Conservation (phyloP, 2,329 filamentous ascomycete genomes). For the Diaporthe sp. region DNA sequence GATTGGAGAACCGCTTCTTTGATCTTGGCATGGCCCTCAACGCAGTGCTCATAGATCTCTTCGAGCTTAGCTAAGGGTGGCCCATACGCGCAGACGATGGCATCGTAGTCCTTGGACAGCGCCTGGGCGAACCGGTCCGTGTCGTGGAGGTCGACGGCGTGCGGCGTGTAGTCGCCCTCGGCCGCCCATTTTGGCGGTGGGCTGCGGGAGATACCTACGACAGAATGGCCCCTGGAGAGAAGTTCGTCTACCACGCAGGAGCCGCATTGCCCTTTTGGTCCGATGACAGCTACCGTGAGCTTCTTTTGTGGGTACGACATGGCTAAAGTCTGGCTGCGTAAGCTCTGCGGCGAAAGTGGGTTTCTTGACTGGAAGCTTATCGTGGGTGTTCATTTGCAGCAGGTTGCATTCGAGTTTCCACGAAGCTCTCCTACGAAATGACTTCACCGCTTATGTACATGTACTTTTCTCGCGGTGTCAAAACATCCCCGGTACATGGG, state of each 20-base stretch:
- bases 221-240: background rate
- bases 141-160: background rate
- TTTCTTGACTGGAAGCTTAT: background rate
- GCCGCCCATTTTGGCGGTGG: background rate
- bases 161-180: background rate
- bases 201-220: constrained; percentile 4
- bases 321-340: background rate
- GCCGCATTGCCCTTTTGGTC: background rate
- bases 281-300: constrained; percentile 7
- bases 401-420: background rate
- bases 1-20: background rate
- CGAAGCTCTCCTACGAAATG: background rate
- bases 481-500: background rate
- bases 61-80: background rate
- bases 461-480: background rate
- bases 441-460: background rate
- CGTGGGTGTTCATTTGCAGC: background rate
- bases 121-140: background rate
- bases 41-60: background rate
- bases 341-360: background rate
- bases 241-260: background rate
- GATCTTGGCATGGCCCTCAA: background rate
- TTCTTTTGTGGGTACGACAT: background rate
- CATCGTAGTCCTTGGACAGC: background rate
- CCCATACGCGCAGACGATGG: background rate